phyloP scores from a whole-genome alignment of 2,329 filamentous ascomycete species.

The Sporothrix euskadiensis region DNA sequence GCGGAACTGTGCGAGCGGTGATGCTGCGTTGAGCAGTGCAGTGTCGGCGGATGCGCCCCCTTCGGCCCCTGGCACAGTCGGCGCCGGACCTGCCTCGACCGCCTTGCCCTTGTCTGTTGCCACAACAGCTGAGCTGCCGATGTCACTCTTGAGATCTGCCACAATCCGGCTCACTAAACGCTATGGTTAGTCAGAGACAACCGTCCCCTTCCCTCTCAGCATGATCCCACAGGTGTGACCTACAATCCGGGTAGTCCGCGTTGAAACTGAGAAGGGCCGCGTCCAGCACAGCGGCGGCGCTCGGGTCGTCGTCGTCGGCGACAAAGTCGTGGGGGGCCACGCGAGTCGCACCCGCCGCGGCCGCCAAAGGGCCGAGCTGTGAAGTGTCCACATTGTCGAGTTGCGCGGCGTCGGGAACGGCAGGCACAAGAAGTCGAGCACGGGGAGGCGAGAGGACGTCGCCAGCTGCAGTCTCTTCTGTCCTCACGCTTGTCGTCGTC shows the following conservation, averaged over 20 bases:
- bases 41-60: not conserved
- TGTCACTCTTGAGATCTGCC: conserved; percentile 33
- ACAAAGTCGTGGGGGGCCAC: not conserved
- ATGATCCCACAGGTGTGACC: conserved; percentile 35
- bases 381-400: conserved; percentile 5
- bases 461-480: not conserved
- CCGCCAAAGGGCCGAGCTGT: conserved; percentile 23
- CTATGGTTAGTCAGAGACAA: conserved; percentile 66
- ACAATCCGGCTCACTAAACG: conserved; percentile 59
- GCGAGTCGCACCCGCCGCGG: not conserved
- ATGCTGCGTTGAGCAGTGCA: conserved; percentile 34
- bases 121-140: not conserved
- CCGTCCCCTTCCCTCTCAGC: not conserved
- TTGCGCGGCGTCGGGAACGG: not conserved
- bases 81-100: not conserved
- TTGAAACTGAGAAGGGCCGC: conserved; percentile 24
- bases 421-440: not conserved
- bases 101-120: not conserved
- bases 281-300: conserved; percentile 1
- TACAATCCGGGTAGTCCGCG: conserved; percentile 56
- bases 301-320: conserved; percentile 12
- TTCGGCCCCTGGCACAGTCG: not conserved
- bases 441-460: not conserved
- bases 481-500: not conserved
- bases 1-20: conserved; percentile 76